A percentile compares a stretch with the other conserved stretches of the same genome.
These are phyloP conservation scores for Biscogniauxia mediterranea DNA, from an alignment of 2,329 filamentous ascomycete species.

Conservation along the genomic window DNA sequence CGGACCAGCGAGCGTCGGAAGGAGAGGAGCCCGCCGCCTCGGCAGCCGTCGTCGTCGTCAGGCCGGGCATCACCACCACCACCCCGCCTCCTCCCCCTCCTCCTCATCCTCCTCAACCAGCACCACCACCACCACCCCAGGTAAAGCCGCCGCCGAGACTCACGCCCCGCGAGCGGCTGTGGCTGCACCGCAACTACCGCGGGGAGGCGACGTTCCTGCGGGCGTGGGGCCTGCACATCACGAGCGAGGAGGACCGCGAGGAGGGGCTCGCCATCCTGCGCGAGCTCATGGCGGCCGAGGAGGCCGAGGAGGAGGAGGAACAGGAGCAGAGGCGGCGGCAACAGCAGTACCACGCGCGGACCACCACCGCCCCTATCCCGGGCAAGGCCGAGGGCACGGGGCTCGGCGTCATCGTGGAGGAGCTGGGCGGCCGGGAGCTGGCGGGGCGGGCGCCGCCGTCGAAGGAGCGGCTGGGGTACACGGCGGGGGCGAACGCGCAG, in stretches of 20 bases:
- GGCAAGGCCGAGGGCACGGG: conserved; percentile 5
- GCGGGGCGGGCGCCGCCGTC: conserved; percentile 7
- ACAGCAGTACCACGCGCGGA: conserved; percentile 4
- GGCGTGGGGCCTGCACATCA: conserved; percentile 29
- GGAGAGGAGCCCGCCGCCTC: conserved; percentile 8
- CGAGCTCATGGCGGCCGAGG: conserved; percentile 26
- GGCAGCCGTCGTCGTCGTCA: not conserved
- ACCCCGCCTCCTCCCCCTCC: no score
- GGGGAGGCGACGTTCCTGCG: conserved; percentile 29
- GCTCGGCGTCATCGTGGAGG: conserved; percentile 22
- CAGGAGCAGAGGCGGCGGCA: conserved; percentile 8
- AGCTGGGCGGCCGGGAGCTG: conserved; percentile 16
- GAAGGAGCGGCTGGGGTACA: conserved; percentile 2
- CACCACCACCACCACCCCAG: conserved; percentile 3
- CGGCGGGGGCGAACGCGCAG: not conserved
- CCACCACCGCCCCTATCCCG: not conserved
- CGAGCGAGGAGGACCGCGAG: conserved; percentile 23
- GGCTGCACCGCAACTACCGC: conserved; percentile 29
- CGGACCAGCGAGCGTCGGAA: conserved; percentile 5
- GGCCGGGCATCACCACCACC: not conserved
- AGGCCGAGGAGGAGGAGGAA: conserved; percentile 16
- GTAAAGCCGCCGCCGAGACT: conserved; percentile 11
- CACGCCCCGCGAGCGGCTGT: conserved; percentile 26
- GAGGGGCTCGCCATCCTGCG: conserved; percentile 24
- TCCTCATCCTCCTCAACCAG: not conserved